phyloP scores from a whole-genome alignment of 768 basidiomycete species.

The Hygrophorus russula region DNA sequence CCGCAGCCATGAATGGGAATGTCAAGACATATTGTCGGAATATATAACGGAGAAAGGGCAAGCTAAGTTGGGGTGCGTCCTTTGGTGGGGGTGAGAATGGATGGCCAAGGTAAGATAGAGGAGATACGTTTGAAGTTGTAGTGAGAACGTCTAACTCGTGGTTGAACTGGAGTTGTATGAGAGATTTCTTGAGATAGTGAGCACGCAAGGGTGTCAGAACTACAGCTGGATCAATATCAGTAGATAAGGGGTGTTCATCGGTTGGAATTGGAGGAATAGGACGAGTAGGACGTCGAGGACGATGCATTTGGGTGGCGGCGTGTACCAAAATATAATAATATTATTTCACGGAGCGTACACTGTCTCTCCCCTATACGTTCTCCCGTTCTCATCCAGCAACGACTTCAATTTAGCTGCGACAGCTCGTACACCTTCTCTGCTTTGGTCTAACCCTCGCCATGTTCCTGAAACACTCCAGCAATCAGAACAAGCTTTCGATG shows the following conservation, averaged over 20 bases:
- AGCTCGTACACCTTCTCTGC: constrained; percentile 47
- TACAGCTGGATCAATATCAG: not conserved
- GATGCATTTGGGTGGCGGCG: too few relatives aligned
- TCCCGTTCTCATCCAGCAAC: constrained; percentile 45
- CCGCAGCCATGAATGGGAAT: constrained; percentile 88
- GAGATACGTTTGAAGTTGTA: constrained; percentile 40
- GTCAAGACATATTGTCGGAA: constrained; percentile 90
- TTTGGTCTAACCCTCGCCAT: constrained; percentile 58
- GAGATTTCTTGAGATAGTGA: constrained; percentile 96
- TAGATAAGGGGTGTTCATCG: too few relatives aligned
- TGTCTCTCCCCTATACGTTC: constrained; percentile 29
- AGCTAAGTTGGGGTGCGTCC: constrained; percentile 46
- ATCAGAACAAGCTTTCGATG: constrained; percentile 63
- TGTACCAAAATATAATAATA: too few relatives aligned
- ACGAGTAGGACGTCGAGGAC: too few relatives aligned
- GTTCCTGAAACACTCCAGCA: constrained; percentile 67
- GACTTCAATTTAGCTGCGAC: constrained; percentile 52
- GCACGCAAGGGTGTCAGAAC: constrained; percentile 78
- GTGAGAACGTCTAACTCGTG: constrained; percentile 67
- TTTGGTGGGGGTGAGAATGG: constrained; percentile 72
- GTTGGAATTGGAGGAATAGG: too few relatives aligned
- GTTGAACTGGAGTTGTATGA: constrained; percentile 77
- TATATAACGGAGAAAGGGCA: constrained; percentile 83
- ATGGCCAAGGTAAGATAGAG: constrained; percentile 79
- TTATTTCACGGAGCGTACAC: constrained; percentile 6